These are phyloP conservation scores for Globomyces pollinis-pini DNA, from an alignment of 192 early-diverging fungal species.

Conservation along the genomic window DNA sequence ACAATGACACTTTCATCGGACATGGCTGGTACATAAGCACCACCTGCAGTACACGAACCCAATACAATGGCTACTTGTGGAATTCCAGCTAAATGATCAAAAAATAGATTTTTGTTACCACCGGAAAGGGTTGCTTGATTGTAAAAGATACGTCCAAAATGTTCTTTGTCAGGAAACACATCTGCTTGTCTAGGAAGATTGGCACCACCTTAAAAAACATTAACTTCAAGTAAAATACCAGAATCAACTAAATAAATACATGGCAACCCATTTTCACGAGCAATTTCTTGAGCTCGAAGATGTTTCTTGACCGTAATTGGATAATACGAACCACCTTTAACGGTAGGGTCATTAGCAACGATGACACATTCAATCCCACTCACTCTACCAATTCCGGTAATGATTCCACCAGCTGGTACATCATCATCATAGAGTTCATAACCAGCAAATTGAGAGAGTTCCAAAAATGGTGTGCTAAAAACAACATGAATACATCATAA, in stretches of 20 bases:
- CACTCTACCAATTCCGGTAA: slow-evolving; percentile 93
- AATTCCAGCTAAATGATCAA: too few relatives aligned
- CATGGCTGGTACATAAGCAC: slow-evolving; percentile 98
- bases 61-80: slow-evolving; percentile 97
- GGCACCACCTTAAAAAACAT: slow-evolving; percentile 89
- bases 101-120: too few relatives aligned
- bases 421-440: slow-evolving; percentile 79
- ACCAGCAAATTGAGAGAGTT: slow-evolving; percentile 88
- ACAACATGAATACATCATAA: slow-evolving; percentile 8
- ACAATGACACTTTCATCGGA: slow-evolving; percentile 97
- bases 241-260: slow-evolving; percentile 74
- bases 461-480: slow-evolving; percentile 91
- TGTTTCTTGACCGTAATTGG: slow-evolving; percentile 92
- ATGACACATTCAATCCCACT: slow-evolving; percentile 91
- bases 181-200: slow-evolving; percentile 90
- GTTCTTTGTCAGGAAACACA: slow-evolving; percentile 85
- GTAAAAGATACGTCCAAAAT: slow-evolving; percentile 92
- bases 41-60: slow-evolving; percentile 92
- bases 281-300: slow-evolving; percentile 93
- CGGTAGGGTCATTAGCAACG: slow-evolving; percentile 95
- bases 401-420: slow-evolving; percentile 79
- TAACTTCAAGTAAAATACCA: neutral
- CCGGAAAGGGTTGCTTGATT: slow-evolving; percentile 69
- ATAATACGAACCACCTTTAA: slow-evolving; percentile 97
- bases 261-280: slow-evolving; percentile 83